phyloP scores from a whole-genome alignment of 176 grass and related monocot species.

The Pharus latifolius region DNA sequence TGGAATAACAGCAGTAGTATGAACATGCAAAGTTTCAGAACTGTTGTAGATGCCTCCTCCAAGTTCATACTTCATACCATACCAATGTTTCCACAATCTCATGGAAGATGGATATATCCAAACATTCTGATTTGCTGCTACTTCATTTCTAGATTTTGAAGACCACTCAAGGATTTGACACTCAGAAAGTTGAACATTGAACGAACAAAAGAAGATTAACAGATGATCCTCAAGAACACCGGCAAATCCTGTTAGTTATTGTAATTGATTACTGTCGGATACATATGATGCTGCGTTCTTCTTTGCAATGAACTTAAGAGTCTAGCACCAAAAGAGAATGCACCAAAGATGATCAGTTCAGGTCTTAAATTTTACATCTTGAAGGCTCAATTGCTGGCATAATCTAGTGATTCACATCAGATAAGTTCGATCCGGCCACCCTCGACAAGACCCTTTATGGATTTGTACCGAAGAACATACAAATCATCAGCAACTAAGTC shows the following conservation, averaged over 20 bases:
- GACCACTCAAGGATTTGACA: too few species aligned
- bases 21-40: too few species aligned
- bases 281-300: not conserved
- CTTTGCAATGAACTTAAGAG: not conserved
- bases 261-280: not conserved
- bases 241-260: not conserved
- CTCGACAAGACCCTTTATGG: conserved; percentile 70
- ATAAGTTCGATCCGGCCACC: conserved; percentile 59
- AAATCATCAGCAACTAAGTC: conserved; percentile 84
- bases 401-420: conserved; percentile 13
- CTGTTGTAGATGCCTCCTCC: too few species aligned
- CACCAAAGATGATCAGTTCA: not conserved
- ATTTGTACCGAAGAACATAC: conserved; percentile 93
- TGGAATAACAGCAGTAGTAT: too few species aligned
- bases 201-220: not conserved
- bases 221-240: not conserved
- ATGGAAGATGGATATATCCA: too few species aligned
- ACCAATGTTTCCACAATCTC: too few species aligned
- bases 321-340: not conserved
- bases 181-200: too few species aligned
- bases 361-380: not conserved
- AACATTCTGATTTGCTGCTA: too few species aligned
- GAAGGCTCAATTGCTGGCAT: not conserved
- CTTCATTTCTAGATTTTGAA: too few species aligned
- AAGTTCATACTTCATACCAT: too few species aligned